A percentile compares a stretch with the other conserved stretches of the same genome.
Evolutionary conservation across 306 rosid genomes (phyloP).

Genomic region (Arachis stenosperma): DNA sequence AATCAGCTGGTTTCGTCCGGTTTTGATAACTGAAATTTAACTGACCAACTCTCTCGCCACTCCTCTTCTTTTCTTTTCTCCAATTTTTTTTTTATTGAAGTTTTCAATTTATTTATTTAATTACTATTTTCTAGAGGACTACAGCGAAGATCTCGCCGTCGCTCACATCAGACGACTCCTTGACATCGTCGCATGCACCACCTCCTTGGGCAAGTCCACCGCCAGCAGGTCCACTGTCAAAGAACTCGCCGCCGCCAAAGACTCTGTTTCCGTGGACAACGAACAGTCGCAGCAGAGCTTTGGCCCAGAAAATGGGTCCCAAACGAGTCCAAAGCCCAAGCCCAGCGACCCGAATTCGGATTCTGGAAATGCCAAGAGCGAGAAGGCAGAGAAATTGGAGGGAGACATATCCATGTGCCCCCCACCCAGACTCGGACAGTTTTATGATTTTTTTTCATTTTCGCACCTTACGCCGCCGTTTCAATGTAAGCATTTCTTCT

Average conservation of each 20-base stretch:
- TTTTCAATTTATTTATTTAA: too few relatives aligned
- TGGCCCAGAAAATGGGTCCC: conserved; percentile 46
- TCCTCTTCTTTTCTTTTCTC: background rate
- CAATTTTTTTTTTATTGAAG: background rate
- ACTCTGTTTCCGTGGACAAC: conserved; percentile 40
- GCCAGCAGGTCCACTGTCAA: conserved; percentile 41
- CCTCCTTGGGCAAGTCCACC: conserved; percentile 60
- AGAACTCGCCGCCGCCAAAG: conserved; percentile 45
- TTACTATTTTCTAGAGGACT: conserved; percentile 59
- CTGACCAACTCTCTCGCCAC: background rate
- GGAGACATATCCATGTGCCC: conserved; percentile 78
- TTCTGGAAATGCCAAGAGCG: conserved; percentile 35
- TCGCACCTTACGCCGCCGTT: conserved; percentile 85
- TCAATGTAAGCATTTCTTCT: conserved; percentile 61
- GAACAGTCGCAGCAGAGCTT: conserved; percentile 34
- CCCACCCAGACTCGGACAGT: conserved; percentile 83
- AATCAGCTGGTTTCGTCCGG: too few relatives aligned
- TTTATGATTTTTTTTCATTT: conserved; percentile 91
- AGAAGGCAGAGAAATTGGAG: conserved; percentile 48
- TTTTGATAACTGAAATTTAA: too few relatives aligned
- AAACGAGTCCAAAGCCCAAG: conserved; percentile 33
- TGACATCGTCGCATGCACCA: conserved; percentile 81
- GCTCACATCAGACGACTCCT: conserved; percentile 83
- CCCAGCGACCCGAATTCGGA: conserved; percentile 41
- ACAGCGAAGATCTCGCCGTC: conserved; percentile 71